Percentiles rank a stretch among this genome's conserved stretches.
Conservation (phyloP, 202 grass and related monocot genomes). For the Elaeis oleifera region DNA sequence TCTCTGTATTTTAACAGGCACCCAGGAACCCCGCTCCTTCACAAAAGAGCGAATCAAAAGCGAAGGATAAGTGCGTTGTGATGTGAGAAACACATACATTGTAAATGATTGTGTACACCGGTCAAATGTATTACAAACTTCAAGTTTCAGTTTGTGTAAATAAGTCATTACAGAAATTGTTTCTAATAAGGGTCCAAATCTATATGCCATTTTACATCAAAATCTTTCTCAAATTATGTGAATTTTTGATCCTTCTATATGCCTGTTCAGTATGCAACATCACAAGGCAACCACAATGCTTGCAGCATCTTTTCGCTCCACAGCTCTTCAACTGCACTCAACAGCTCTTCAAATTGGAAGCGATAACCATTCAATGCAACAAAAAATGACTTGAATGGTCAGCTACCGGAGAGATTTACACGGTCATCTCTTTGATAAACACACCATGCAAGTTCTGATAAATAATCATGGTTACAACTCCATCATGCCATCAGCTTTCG, state of each 20-base stretch:
- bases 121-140: not conserved
- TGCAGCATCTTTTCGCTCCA: too few species aligned
- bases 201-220: too few species aligned
- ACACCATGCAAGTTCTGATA: not conserved
- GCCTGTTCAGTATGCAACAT: too few species aligned
- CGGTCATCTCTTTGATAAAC: not conserved
- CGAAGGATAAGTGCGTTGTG: conserved; percentile 69
- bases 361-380: too few species aligned
- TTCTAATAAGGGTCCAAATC: too few species aligned
- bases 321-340: too few species aligned
- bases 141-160: conserved; percentile 27
- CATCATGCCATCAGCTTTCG: conserved; percentile 46
- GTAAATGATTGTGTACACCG: conserved; percentile 40
- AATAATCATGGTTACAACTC: not conserved
- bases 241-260: too few species aligned
- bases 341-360: too few species aligned
- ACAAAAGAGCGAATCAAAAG: conserved; percentile 42
- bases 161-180: conserved; percentile 7
- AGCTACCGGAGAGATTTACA: too few species aligned
- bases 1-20: conserved; percentile 16
- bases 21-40: not conserved
- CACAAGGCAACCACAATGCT: too few species aligned
- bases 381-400: too few species aligned
- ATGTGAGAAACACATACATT: conserved; percentile 85
- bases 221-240: too few species aligned